Base-by-base conservation (phyloP, 2,329 filamentous ascomycete genomes). In the Penicillium sp. region DNA sequence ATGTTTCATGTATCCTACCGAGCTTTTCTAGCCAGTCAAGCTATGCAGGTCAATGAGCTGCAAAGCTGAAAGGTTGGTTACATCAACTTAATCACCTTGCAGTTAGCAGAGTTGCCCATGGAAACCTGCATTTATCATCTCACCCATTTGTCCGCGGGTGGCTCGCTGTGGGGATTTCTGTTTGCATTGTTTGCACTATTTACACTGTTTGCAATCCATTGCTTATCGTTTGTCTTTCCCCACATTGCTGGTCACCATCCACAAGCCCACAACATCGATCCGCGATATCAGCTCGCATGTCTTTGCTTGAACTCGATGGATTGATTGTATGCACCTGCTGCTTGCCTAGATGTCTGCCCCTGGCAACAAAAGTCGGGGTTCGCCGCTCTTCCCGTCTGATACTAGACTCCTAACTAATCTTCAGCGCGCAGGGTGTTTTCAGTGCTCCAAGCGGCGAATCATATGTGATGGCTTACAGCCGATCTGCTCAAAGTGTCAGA, bases 361-460 rank as follows among this genome's bases (percentile, higher is more conserved):
- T 40, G 18, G 38, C 18, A 21, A 21, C 14, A 40, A 40, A 21
- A 21, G 38, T 40, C n/a, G 38, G 8, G 38, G 38, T 40, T 8
- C 6, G 38, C 18, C 7, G 10, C 3, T 21, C 16, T 36, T 13
- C 34, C 34, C 14, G 14, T 36, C n/a, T 7, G 10, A 5, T 21
- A 8, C 16, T 9, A 21, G 3, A 10, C 7, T 3, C 38, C 5
- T 18, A 9, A 8, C 38, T 21, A 16, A 40, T 10, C 10, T 40
- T 6, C 18, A 6, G 21, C 16, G 16, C 16, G 6, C 49, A 68
- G 72, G 72, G 9, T 75, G 72, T 51, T 67, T 71, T 31, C 61
- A 74, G 46, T 75, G 72, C 50, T 68, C 67, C 8, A 66, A 71
- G 38, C 69, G 72, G 10, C 69, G 72, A 10, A 71, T 74, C 21